A percentile compares a stretch with the other conserved stretches of the same genome.
Conservation (phyloP, 148 eudicot genomes). For the Nepenthes mirabilis region DNA sequence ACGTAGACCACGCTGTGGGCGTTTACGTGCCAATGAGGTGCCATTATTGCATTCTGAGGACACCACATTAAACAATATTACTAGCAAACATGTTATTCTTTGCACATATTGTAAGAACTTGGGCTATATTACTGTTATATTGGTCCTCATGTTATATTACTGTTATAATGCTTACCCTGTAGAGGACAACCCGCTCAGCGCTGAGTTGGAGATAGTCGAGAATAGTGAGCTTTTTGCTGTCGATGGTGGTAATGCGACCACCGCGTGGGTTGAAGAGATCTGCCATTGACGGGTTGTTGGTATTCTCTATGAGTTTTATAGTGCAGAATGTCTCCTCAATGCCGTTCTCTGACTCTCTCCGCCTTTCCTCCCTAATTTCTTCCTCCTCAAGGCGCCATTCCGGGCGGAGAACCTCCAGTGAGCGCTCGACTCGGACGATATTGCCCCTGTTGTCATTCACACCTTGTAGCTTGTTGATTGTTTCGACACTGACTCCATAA, state of each 20-base stretch:
- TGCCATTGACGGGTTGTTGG: conserved; percentile 21
- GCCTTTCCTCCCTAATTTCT: conserved; percentile 1
- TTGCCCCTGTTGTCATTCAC: conserved; percentile 31
- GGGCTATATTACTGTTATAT: not conserved
- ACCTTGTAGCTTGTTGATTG: conserved; percentile 19
- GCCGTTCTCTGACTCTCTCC: conserved; percentile 16
- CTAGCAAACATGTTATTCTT: not conserved
- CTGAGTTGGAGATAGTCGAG: conserved; percentile 41
- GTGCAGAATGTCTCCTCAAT: conserved; percentile 35
- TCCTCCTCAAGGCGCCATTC: conserved; percentile 3
- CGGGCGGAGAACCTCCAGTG: conserved; percentile 16
- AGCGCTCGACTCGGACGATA: conserved; percentile 30
- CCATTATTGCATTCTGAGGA: conserved; percentile 37
- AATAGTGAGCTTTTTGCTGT: conserved; percentile 39
- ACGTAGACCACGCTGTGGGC: conserved; percentile 42
- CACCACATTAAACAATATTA: not conserved
- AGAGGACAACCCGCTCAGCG: conserved; percentile 38
- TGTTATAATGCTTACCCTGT: conserved; percentile 22
- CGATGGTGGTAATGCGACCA: conserved; percentile 34
- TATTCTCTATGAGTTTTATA: conserved; percentile 15
- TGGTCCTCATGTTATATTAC: not conserved
- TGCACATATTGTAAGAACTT: not conserved
- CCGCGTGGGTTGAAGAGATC: conserved; percentile 55
- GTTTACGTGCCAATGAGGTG: conserved; percentile 50
- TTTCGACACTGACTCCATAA: conserved; percentile 18